Percentiles rank a stretch among this genome's conserved stretches.
Evolutionary conservation across 371 early-diverging fungal species (phyloP).

Genomic region (Rhizopus microsporus): DNA sequence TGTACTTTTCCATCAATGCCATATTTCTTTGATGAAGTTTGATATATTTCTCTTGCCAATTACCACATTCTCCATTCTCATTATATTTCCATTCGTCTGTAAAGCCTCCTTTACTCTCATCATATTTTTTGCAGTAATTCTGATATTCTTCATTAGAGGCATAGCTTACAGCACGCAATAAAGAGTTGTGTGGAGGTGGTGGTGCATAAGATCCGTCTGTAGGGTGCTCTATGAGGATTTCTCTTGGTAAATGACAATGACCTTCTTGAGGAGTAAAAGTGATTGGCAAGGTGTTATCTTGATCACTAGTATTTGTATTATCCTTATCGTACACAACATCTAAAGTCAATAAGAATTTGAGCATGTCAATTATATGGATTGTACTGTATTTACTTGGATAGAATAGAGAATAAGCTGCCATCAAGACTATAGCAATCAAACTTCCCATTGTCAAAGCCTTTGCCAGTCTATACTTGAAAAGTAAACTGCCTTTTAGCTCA

Average conservation of each 20-base stretch:
- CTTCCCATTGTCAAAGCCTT: slow-evolving; percentile 39
- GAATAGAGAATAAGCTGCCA: slow-evolving; percentile 35
- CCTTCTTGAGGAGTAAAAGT: slow-evolving; percentile 8
- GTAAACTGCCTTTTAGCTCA: slow-evolving; percentile 24
- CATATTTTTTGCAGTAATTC: slow-evolving; percentile 39
- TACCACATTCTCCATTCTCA: slow-evolving; percentile 42
- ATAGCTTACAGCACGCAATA: slow-evolving; percentile 32
- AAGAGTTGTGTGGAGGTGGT: slow-evolving; percentile 37
- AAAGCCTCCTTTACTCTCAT: slow-evolving; percentile 16
- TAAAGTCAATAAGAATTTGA: neutral
- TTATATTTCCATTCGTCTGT: slow-evolving; percentile 29
- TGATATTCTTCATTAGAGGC: slow-evolving; percentile 37
- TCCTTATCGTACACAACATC: neutral
- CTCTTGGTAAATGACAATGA: slow-evolving; percentile 20
- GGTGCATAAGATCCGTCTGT: slow-evolving; percentile 48
- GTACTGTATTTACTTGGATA: slow-evolving; percentile 33
- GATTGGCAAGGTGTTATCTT: neutral
- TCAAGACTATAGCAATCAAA: slow-evolving; percentile 36
- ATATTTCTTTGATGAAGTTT: slow-evolving; percentile 38
- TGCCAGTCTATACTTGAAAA: slow-evolving; percentile 37
- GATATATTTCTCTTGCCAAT: slow-evolving; percentile 44
- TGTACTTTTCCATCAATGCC: slow-evolving; percentile 31
- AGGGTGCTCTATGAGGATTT: slow-evolving; percentile 27
- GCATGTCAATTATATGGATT: neutral
- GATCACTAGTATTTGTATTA: neutral